Percentiles rank a stretch among this genome's conserved stretches.
phyloP scores from a whole-genome alignment of 1,284 basidiomycete species.

The Gastroboletus turbinatus region DNA sequence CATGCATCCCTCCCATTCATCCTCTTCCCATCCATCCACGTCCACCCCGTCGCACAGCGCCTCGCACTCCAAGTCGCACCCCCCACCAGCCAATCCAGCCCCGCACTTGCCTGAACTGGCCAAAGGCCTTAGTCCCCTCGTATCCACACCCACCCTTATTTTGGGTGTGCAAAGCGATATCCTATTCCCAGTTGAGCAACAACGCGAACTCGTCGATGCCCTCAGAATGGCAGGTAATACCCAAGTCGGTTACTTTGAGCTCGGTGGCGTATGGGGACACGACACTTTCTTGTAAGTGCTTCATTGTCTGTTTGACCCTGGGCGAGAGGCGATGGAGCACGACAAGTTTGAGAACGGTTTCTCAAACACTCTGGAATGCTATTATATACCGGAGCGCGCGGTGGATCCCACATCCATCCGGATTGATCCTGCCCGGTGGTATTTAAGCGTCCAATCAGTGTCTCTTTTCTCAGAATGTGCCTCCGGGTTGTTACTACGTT shows the following conservation, averaged over 20 bases:
- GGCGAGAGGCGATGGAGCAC: background rate
- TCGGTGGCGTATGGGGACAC: conserved; percentile 97
- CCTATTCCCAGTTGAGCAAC: conserved; percentile 96
- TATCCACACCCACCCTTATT: conserved; percentile 80
- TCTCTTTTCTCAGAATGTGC: background rate
- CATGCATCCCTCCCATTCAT: conserved; percentile 39
- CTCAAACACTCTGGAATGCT: background rate
- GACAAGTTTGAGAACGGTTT: background rate
- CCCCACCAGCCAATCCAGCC: conserved; percentile 64
- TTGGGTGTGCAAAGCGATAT: conserved; percentile 97
- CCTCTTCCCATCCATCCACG: conserved; percentile 25
- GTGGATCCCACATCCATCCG: conserved; percentile 2
- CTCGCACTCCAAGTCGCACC: conserved; percentile 68
- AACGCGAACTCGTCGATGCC: conserved; percentile 93
- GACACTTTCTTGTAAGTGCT: conserved; percentile 86
- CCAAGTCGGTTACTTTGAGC: conserved; percentile 92
- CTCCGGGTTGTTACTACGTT: background rate
- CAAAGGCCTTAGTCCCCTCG: conserved; percentile 77
- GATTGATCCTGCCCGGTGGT: conserved; percentile 8
- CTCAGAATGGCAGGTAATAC: conserved; percentile 86
- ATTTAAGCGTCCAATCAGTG: background rate
- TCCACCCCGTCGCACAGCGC: conserved; percentile 36
- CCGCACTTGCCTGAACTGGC: conserved; percentile 83
- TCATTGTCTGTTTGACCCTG: background rate
- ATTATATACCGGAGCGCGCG: conserved; percentile 7